Evolutionary conservation across 2,329 filamentous ascomycete species (phyloP).

Genomic region (Keithomyces neogunnii): DNA sequence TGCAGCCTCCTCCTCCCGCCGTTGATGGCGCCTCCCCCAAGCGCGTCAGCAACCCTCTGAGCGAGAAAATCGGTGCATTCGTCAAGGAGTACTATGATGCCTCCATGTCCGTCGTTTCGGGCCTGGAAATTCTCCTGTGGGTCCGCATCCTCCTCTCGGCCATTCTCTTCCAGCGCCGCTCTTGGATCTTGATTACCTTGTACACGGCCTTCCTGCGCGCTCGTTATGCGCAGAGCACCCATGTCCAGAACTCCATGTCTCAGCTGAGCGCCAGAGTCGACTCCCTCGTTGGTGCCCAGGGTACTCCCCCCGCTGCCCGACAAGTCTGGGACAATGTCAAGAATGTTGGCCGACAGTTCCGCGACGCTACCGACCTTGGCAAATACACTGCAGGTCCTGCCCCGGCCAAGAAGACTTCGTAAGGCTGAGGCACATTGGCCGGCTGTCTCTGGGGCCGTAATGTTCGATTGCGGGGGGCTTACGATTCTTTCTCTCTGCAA

Average conservation of each 20-base stretch:
- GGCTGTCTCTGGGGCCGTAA: not conserved
- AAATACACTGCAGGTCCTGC: conserved; percentile 57
- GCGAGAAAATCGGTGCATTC: conserved; percentile 81
- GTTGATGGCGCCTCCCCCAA: conserved; percentile 50
- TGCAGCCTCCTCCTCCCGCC: conserved; percentile 58
- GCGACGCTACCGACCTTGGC: conserved; percentile 70
- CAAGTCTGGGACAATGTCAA: conserved; percentile 78
- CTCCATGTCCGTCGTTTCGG: conserved; percentile 88
- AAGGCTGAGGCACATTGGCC: conserved; percentile 12
- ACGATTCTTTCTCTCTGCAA: not conserved
- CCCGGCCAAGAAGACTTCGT: conserved; percentile 39
- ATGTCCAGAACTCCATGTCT: conserved; percentile 77
- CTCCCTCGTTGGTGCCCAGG: conserved; percentile 75
- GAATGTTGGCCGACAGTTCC: conserved; percentile 61
- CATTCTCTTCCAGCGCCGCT: conserved; percentile 80
- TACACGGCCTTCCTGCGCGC: conserved; percentile 93
- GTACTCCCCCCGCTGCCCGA: conserved; percentile 69
- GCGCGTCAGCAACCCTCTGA: conserved; percentile 47
- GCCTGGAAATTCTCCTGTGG: conserved; percentile 83
- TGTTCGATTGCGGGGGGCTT: not conserved
- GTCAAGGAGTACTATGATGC: conserved; percentile 97
- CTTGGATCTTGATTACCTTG: conserved; percentile 76
- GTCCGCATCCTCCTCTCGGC: conserved; percentile 73
- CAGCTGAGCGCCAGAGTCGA: conserved; percentile 69
- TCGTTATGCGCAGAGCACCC: conserved; percentile 80